Base-by-base conservation (phyloP, 352 stramenopile genomes). In the Globisporangium middletonii region DNA sequence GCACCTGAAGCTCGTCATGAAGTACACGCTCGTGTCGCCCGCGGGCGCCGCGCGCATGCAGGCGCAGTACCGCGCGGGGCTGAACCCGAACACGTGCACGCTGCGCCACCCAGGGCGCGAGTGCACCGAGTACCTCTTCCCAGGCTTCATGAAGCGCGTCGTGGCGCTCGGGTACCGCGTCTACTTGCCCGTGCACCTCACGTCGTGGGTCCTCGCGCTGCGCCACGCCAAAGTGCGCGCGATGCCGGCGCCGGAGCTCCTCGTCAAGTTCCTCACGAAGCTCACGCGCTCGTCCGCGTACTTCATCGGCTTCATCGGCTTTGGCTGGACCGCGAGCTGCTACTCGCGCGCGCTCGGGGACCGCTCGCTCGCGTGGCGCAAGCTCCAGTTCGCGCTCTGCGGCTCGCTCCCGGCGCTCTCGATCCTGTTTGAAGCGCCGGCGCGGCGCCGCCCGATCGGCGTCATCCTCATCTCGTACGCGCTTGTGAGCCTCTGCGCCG, bases 391-490 rank as follows among this genome's bases (percentile, higher is more conserved):
- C 53, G 62, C 72, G 3, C 15, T 85, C 23, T 73, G 72, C 30
- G 78, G 78, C 5, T 67, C 73, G 42, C 51, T 88, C 15, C 72
- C 75, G 0, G 71, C 73, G 18, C 48, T 73, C 8, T 67, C 78
- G 43, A 67, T 88, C 38, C 67, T 86, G 44, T 78, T 81, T 44
- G 78, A 88, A 58, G 69, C 71, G 4, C 65, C 67, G 2, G 77
- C 71, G 9, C 63, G 78, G 19, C 60, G 76, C 19, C 66, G 68
- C 2, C 75, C 74, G 1, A 82, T 86, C 48, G 75, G 72, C 16
- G 67, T 88, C 8, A 83, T 88, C 59, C 74, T 88, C 46, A 68
- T 69, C 19, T 83, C 78, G 38, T 88, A 88, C 42, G 67, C 67
- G 58, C 75, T 83, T 7, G 60, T 85, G 49, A 88, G 75, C 44